A percentile compares a stretch with the other conserved stretches of the same genome.
Evolutionary conservation across 2,329 filamentous ascomycete species (phyloP).

Genomic region (Diaporthe sp.): DNA sequence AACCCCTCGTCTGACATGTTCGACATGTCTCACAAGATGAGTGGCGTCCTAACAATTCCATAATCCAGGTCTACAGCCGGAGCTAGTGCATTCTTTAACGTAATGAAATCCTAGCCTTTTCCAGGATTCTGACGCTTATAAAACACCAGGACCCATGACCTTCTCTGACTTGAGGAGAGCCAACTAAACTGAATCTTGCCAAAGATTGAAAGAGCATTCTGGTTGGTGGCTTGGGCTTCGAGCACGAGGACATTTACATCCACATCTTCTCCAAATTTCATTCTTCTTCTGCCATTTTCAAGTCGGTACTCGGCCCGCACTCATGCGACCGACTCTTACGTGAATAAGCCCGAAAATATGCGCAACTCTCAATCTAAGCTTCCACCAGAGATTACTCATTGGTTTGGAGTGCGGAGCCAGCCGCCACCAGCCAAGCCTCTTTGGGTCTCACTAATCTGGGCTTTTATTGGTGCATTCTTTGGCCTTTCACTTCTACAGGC

Average conservation of each 20-base stretch:
- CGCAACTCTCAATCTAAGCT: background rate
- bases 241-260: background rate
- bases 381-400: background rate
- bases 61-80: background rate
- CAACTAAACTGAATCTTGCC: background rate
- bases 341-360: background rate
- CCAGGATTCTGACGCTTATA: background rate
- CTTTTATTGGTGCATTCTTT: conserved; percentile 5
- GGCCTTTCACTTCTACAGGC: background rate
- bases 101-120: background rate
- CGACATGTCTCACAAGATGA: background rate
- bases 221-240: background rate
- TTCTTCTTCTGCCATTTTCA: background rate
- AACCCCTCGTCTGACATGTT: conserved; percentile 1
- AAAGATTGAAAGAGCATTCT: too few relatives aligned
- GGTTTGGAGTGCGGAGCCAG: conserved; percentile 1
- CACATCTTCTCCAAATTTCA: background rate
- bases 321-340: background rate
- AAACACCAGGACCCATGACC: background rate
- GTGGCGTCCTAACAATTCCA: background rate
- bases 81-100: conserved; percentile 10
- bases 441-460: background rate
- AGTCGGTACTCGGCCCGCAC: background rate
- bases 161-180: background rate
- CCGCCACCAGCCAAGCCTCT: background rate